Evolutionary conservation across 1,284 basidiomycete species (phyloP), one percentile per base, ranked within the genome.

Genomic region (Ceratobasidium sp.): DNA sequence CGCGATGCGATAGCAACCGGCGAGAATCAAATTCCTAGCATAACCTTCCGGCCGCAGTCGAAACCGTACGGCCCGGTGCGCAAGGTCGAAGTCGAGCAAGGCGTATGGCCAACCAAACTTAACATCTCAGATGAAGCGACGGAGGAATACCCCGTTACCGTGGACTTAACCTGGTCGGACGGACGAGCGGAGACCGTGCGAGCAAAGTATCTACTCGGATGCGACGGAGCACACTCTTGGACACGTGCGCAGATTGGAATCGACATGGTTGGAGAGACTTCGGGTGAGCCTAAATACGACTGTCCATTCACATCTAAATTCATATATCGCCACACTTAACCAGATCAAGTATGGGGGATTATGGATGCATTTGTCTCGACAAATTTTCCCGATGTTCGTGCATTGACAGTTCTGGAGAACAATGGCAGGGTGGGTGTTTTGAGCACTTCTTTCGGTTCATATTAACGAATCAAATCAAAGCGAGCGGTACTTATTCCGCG

Each of bases 161-260:
- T 88, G 70, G 69, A 80, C 20, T 31, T 64, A 1, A 31, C 50
- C 20, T 1, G 27, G 15, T 6, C 31, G 32, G 13, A 53, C 20
- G 77, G 78, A 32, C 77, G 75, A n/a, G 78, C 75, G 0, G 86
- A 87, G 73, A 77, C 81, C 8, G 82, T 87, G 3, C 77, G 81
- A 70, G 85, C 87, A 5, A 87, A 85, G 75, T 89, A 84, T 68
- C 83, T 89, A 3, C 79, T 90, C 43, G 88, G 88, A 0, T 80
- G 83, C 29, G 88, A 90, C 75, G 88, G 69, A n/a, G 91, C 91
- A 0, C 91, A 93, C 78, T 92, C 90, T 1, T 93, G 90, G 91
- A 89, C 92, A 3, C 84, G 92, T 31, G 88, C 88, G 72, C 73
- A 80, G 1, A 78, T 92, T 13, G 83, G 83, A 2, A 88, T 93